Conservation (phyloP, 1,139 yeast genomes). For the Meyerozyma smithsonii region DNA sequence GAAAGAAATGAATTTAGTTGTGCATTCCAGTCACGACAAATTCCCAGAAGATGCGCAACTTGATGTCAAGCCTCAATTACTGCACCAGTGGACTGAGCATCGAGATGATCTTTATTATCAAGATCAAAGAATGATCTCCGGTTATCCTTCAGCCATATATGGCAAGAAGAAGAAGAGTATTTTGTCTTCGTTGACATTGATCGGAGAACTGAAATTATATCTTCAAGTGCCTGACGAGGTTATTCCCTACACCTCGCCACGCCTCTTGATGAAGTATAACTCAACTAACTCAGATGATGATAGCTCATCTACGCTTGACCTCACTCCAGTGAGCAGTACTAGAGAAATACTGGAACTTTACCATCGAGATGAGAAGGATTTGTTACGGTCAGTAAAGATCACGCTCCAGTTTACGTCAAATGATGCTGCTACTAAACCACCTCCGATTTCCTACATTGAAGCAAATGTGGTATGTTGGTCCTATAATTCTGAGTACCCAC, state of each 20-base stretch:
- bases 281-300: slow-evolving; percentile 5
- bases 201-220: slow-evolving; percentile 33
- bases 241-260: slow-evolving; percentile 37
- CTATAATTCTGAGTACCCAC: slow-evolving; percentile 37
- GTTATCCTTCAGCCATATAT: slow-evolving; percentile 20
- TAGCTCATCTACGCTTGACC: background rate
- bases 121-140: slow-evolving; percentile 27
- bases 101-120: slow-evolving; percentile 14
- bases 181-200: slow-evolving; percentile 28
- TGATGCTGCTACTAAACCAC: slow-evolving; percentile 25
- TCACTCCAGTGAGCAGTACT: slow-evolving; percentile 1
- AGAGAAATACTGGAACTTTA: slow-evolving; percentile 29
- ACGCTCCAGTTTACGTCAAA: slow-evolving; percentile 21
- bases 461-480: slow-evolving; percentile 40
- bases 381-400: slow-evolving; percentile 21
- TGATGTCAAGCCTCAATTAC: slow-evolving; percentile 10
- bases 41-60: background rate
- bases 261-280: slow-evolving; percentile 35
- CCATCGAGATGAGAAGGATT: slow-evolving; percentile 23
- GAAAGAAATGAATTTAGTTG: slow-evolving; percentile 29
- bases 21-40: slow-evolving; percentile 7
- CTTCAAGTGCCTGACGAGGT: slow-evolving; percentile 32
- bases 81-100: background rate
- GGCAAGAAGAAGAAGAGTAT: slow-evolving; percentile 40
- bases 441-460: slow-evolving; percentile 29